Evolutionary conservation across 2,329 filamentous ascomycete species (phyloP).

Genomic region (Setomelanomma holmii): DNA sequence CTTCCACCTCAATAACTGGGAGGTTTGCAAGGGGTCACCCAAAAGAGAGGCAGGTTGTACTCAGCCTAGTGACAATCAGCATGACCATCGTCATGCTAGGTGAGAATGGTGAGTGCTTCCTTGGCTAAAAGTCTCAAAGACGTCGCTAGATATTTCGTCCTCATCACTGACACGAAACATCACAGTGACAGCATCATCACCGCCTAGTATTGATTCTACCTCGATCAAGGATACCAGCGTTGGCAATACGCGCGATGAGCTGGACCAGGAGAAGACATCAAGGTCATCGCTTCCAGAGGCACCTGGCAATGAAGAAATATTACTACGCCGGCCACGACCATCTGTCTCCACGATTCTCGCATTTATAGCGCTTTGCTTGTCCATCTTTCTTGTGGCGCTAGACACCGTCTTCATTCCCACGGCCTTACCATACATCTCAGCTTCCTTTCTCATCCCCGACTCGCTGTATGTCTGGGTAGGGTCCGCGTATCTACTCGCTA

Average conservation of each 20-base stretch:
- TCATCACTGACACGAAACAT: neutral
- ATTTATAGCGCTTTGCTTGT: conserved; percentile 41
- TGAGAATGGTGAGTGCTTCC: too few relatives aligned
- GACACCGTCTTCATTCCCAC: conserved; percentile 68
- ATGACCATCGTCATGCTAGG: too few relatives aligned
- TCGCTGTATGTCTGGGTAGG: conserved; percentile 82
- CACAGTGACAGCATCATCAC: neutral
- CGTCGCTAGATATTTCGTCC: too few relatives aligned
- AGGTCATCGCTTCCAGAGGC: neutral
- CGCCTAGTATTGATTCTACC: neutral
- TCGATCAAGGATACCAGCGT: neutral
- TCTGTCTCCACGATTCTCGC: conserved; percentile 24
- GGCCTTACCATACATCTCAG: conserved; percentile 69
- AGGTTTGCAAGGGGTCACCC: too few relatives aligned
- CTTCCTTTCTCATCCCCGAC: conserved; percentile 66
- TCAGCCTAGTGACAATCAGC: too few relatives aligned
- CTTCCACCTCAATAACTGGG: too few relatives aligned
- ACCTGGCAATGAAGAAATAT: neutral
- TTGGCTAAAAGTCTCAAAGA: too few relatives aligned
- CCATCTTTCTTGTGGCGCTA: conserved; percentile 53
- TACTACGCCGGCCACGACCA: neutral
- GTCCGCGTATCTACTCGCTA: conserved; percentile 48
- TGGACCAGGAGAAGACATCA: neutral
- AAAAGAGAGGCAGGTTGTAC: too few relatives aligned
- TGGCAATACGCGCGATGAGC: neutral